Evolutionary conservation across 2,329 filamentous ascomycete genomes (phyloP), one percentile per base, ranked within the genome.

Genomic region (Paracamarosporium sp.): DNA sequence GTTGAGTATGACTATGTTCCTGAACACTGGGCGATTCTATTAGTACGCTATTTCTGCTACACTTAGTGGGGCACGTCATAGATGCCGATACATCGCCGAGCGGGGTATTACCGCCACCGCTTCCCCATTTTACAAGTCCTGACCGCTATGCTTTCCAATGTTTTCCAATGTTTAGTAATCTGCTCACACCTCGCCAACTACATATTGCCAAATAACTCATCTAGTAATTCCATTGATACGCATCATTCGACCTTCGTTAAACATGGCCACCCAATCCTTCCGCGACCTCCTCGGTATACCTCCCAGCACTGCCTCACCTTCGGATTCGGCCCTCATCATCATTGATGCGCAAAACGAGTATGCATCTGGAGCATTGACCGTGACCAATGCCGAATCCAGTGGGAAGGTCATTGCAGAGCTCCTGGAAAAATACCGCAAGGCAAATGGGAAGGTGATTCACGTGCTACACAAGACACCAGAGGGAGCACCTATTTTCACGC

Each of bases 331-430:
- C 1, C 81, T 90, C 43, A 75, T 90, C 65, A 89, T 90, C 73
- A 87, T 90, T 68, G 88, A 90, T 69, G 88, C 88, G 1, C 88
- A 91, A 67, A 90, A 90, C 68, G 88, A 91, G 75, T 90, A 88
- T 61, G 83, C 84, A 11, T 74, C 80, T 2, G 88, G 88, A 45
- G 77, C 81, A 4, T 81, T 90, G 0, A 80, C 82, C 22, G 84
- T 87, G 31, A 76, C 80, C 38, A 82, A 88, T 58, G 81, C 88
- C 1, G 67, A 78, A 0, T 60, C 78, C 4, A 86, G 84, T 5
- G 83, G 87, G 59, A 81, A 82, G 30, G 84, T 79, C 12, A 90
- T 90, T 56, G 77, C 81, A 0, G 67, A 75, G 0, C 78, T 91
- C 0, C 79, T 91, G 0, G 72, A 83, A 20, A 85, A 81, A 60